Percentiles rank a stretch among this genome's conserved stretches.
Evolutionary conservation across 345 rosid species (phyloP).

Genomic region (Arabidopsis suecica): DNA sequence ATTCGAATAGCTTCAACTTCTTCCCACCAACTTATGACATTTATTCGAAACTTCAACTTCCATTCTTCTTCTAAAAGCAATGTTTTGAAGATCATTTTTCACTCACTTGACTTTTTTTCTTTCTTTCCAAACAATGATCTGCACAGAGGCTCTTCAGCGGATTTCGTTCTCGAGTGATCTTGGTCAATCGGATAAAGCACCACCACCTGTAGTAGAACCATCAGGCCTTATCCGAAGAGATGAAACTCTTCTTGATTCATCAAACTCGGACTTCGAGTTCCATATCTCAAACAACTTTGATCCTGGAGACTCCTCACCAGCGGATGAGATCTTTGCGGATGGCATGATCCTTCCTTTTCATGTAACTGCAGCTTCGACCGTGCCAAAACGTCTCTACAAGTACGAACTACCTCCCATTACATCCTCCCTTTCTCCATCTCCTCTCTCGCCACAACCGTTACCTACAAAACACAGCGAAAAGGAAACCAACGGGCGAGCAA

Average conservation of each 20-base stretch:
- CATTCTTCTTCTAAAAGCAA: constrained; percentile 12
- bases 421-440: constrained; percentile 55
- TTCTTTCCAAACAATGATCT: constrained; percentile 42
- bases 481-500: constrained; percentile 31
- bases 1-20: constrained; percentile 29
- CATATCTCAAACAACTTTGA: constrained; percentile 49
- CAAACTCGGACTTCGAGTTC: constrained; percentile 68
- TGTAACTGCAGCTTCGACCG: constrained; percentile 18
- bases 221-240: constrained; percentile 48
- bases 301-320: constrained; percentile 56
- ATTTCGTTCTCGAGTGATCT: constrained; percentile 67
- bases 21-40: constrained; percentile 26
- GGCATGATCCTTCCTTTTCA: constrained; percentile 71
- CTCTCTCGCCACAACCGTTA: constrained; percentile 40
- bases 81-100: constrained; percentile 25
- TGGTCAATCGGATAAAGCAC: constrained; percentile 43
- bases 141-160: constrained; percentile 65
- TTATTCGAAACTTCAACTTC: constrained; percentile 24
- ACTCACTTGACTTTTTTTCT: constrained; percentile 24
- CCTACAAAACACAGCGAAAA: constrained; percentile 38
- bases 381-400: constrained; percentile 38
- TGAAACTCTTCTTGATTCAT: constrained; percentile 51
- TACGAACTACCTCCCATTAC: constrained; percentile 43
- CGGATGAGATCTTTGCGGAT: constrained; percentile 75
- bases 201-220: constrained; percentile 33